Evolutionary conservation across 192 early-diverging fungal species (phyloP), one percentile per base, ranked within the genome.

Genomic region (Coemansia sp.): DNA sequence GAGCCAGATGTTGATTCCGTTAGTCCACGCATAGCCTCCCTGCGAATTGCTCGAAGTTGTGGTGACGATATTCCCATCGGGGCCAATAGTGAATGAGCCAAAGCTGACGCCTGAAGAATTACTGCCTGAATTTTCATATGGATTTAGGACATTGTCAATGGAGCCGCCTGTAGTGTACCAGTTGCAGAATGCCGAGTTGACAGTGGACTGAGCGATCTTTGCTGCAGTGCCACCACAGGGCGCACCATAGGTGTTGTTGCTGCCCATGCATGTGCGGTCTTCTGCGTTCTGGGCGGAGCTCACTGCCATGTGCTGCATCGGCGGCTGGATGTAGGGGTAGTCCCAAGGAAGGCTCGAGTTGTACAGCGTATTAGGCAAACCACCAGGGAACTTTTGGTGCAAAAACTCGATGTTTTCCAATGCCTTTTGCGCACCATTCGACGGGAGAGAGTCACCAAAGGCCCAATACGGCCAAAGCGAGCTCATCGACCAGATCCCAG

Each of bases 101-200:
- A 73, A 70, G 63, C 58, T 75, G 36, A 33, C 35, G 15, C 73
- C 73, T 1, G 68, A 46, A 6, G 62, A 61, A 21, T 36, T 49
- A 12, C 36, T 43, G 4, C 36, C n/a, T 0, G 59, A 58, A 16
- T 33, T 9, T 23, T 57, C 62, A 34, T 75, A 75, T 39, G 65
- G 30, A 23, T 78, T 71, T 2, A 87, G 75, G 51, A 87, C 62
- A 44, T 73, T 77, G 8, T 78, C 69, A 24, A 90, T 72, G 14
- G 67, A 61, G 16, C 91, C 91, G 23, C 91, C 91, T 6, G 89
- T 90, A 4, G 73, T 67, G 45, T 87, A 87, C 91, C 91, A 92
- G 60, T 85, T 84, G 67, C 91, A 92, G 49, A 89, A 89, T 15
- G 87, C 84, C 5, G 80, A 71, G 23, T 74, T 60, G 34, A 87